A percentile compares a stretch with the other conserved stretches of the same genome.
phyloP scores from a whole-genome alignment of 2,329 filamentous ascomycete species.

The Graphilbum sp. region DNA sequence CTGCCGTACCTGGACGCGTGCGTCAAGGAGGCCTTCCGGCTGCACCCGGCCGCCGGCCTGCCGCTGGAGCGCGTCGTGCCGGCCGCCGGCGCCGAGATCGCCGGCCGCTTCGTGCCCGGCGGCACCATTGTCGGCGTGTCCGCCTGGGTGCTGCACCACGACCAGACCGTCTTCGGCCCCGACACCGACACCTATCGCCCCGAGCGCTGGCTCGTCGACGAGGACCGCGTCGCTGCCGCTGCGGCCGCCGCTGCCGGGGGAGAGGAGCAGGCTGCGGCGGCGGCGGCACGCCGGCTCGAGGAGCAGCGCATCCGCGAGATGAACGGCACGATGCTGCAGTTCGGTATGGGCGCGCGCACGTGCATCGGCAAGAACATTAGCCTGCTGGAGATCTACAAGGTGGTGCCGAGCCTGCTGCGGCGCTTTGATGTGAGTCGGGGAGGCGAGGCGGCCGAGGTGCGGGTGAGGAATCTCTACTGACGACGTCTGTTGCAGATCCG shows the following conservation, averaged over 20 bases:
- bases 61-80: constrained; percentile 61
- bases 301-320: constrained; percentile 45
- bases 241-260: not conserved
- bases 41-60: constrained; percentile 59
- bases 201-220: constrained; percentile 45
- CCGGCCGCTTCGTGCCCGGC: constrained; percentile 43
- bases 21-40: constrained; percentile 61
- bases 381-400: constrained; percentile 46
- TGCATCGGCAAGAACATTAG: constrained; percentile 55
- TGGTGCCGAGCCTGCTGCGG: constrained; percentile 43
- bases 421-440: constrained; percentile 42
- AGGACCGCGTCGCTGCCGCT: constrained; percentile 12
- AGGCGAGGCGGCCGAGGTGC: too few species aligned
- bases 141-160: constrained; percentile 58
- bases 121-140: constrained; percentile 62
- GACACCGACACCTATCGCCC: constrained; percentile 52
- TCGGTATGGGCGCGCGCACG: constrained; percentile 54
- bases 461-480: too few species aligned
- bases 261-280: not conserved
- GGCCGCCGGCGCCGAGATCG: constrained; percentile 43
- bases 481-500: constrained; percentile 31
- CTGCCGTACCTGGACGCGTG: constrained; percentile 63
- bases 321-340: constrained; percentile 56
- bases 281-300: constrained; percentile 17
- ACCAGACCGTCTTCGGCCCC: constrained; percentile 48